A percentile compares a stretch with the other conserved stretches of the same genome.
phyloP scores from a whole-genome alignment of 495 filamentous ascomycete genomes.

The Lentithecium fluviatile region DNA sequence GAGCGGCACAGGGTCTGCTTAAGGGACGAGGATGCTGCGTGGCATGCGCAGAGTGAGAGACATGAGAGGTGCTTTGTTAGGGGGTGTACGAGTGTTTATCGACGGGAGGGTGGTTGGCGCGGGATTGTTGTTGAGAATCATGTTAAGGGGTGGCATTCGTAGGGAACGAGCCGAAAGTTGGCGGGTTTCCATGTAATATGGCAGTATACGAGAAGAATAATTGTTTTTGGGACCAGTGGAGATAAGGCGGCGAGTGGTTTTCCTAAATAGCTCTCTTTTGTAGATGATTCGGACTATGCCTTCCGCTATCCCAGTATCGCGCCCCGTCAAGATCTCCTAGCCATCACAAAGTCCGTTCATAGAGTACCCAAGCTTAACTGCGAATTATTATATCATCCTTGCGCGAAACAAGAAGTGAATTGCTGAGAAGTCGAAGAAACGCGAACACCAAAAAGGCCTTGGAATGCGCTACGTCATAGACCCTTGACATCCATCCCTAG shows the following conservation, averaged over 20 bases:
- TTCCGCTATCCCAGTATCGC: too few species aligned
- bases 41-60: slow-evolving; percentile 1
- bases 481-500: too few species aligned
- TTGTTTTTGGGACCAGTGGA: neutral
- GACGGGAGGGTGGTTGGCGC: slow-evolving; percentile 10
- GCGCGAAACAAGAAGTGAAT: too few species aligned
- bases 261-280: neutral
- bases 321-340: too few species aligned
- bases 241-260: neutral
- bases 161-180: neutral
- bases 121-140: slow-evolving; percentile 6
- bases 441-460: too few species aligned
- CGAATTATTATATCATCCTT: too few species aligned
- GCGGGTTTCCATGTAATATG: neutral
- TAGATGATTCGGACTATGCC: neutral
- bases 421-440: too few species aligned
- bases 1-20: slow-evolving; percentile 5
- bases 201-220: neutral
- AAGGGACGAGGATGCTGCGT: neutral
- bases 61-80: slow-evolving; percentile 18
- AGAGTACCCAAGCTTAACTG: too few species aligned
- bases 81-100: neutral
- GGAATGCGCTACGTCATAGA: too few species aligned
- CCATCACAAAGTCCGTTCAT: too few species aligned
- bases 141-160: slow-evolving; percentile 12